Evolutionary conservation across 495 filamentous ascomycete species (phyloP).

Genomic region (Amniculicola lignicola): DNA sequence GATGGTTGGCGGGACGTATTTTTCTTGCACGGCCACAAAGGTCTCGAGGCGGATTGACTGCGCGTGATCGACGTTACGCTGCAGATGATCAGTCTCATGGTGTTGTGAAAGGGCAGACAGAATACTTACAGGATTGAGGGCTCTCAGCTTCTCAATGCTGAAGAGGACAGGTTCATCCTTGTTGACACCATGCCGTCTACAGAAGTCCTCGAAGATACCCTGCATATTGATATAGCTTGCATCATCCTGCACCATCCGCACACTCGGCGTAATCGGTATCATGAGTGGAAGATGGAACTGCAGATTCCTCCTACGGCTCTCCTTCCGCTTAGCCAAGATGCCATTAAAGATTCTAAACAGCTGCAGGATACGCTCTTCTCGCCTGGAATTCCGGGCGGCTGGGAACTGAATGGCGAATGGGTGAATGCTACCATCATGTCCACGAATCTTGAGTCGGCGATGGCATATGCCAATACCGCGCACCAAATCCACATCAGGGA

Average conservation of each 20-base stretch:
- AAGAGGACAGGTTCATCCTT: conserved; percentile 95
- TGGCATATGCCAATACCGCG: conserved; percentile 85
- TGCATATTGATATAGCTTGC: conserved; percentile 91
- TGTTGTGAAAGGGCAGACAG: conserved; percentile 48
- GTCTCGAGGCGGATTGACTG: conserved; percentile 72
- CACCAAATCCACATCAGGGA: conserved; percentile 89
- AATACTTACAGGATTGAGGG: conserved; percentile 47
- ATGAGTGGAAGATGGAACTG: conserved; percentile 95
- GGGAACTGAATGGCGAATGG: conserved; percentile 95
- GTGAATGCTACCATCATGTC: conserved; percentile 95
- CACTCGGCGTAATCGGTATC: conserved; percentile 88
- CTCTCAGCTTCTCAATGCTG: conserved; percentile 87
- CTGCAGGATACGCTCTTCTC: conserved; percentile 92
- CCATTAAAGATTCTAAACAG: conserved; percentile 98
- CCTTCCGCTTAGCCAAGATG: conserved; percentile 82
- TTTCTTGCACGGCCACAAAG: conserved; percentile 84
- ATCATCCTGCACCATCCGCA: conserved; percentile 92
- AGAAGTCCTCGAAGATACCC: conserved; percentile 92
- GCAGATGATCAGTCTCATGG: conserved; percentile 17
- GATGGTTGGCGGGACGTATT: conserved; percentile 77
- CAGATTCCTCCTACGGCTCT: conserved; percentile 86
- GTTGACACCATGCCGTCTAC: conserved; percentile 73
- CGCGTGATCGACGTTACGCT: conserved; percentile 55
- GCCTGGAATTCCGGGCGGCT: conserved; percentile 80
- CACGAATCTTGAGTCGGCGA: conserved; percentile 88